These are phyloP conservation scores for Dipteronia sinensis DNA, from an alignment of 345 rosid species.

Conservation along the genomic window DNA sequence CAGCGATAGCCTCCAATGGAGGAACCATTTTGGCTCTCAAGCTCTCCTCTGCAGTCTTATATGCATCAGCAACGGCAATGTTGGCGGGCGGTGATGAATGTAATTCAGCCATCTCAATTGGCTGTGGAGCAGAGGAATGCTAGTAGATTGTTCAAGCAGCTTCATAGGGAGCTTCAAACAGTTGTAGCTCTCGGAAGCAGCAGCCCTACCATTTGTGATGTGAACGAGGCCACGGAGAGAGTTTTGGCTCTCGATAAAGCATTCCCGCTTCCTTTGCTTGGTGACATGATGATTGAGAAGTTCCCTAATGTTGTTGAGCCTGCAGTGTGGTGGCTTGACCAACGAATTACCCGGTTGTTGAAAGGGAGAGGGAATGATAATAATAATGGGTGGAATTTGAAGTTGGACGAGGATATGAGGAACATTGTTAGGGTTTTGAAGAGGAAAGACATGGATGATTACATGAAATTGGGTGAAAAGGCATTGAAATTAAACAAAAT, in stretches of 20 bases:
- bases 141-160: conserved; percentile 49
- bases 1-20: conserved; percentile 23
- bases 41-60: conserved; percentile 43
- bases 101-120: conserved; percentile 61
- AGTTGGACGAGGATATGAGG: conserved; percentile 48
- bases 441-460: conserved; percentile 49
- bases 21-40: conserved; percentile 30
- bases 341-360: background rate
- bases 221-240: conserved; percentile 43
- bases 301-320: conserved; percentile 49
- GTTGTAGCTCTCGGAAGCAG: conserved; percentile 22
- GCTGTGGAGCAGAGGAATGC: conserved; percentile 67
- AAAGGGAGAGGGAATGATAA: background rate
- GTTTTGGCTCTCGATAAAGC: conserved; percentile 55
- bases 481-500: conserved; percentile 43
- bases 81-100: conserved; percentile 43
- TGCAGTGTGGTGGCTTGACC: conserved; percentile 53
- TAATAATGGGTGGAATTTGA: conserved; percentile 46
- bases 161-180: conserved; percentile 37
- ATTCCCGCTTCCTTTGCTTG: conserved; percentile 58
- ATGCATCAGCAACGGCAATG: conserved; percentile 41
- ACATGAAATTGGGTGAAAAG: conserved; percentile 37
- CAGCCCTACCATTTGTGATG: conserved; percentile 32
- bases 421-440: conserved; percentile 31
- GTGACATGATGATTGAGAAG: conserved; percentile 47